Evolutionary conservation across 495 filamentous ascomycete genomes (phyloP).

Genomic region (Penicilliopsis zonata): DNA sequence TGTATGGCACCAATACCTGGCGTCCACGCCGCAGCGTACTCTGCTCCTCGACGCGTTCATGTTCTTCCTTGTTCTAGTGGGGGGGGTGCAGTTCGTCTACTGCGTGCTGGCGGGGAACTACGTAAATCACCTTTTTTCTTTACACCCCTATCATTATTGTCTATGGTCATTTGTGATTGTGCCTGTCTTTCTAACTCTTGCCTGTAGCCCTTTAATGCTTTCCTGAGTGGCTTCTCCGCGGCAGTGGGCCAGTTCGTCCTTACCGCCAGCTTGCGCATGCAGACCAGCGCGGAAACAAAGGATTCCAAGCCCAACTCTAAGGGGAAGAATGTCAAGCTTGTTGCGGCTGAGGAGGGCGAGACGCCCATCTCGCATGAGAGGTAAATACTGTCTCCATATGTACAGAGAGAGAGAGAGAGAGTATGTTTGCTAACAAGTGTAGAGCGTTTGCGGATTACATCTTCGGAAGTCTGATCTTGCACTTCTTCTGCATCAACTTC

Average conservation of each 20-base stretch:
- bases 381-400: too few species aligned
- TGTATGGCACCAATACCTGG: conserved; percentile 64
- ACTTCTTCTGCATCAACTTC: conserved; percentile 99
- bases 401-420: too few species aligned
- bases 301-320: conserved; percentile 17
- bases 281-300: conserved; percentile 43
- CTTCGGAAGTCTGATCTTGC: conserved; percentile 85
- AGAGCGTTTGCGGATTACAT: conserved; percentile 97
- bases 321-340: conserved; percentile 22
- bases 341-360: conserved; percentile 14
- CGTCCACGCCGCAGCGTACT: conserved; percentile 74
- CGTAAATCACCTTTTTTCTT: conserved; percentile 40
- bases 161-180: neutral
- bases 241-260: conserved; percentile 97
- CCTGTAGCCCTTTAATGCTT: conserved; percentile 89
- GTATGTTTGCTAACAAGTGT: conserved; percentile 2
- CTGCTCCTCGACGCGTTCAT: conserved; percentile 90
- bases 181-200: neutral
- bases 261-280: conserved; percentile 81
- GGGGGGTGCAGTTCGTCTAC: conserved; percentile 85
- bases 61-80: conserved; percentile 76
- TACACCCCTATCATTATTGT: neutral
- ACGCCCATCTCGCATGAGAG: conserved; percentile 35
- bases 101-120: conserved; percentile 90
- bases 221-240: conserved; percentile 86